Conservation (phyloP, 768 basidiomycete species). For the Nidularia sp. region DNA sequence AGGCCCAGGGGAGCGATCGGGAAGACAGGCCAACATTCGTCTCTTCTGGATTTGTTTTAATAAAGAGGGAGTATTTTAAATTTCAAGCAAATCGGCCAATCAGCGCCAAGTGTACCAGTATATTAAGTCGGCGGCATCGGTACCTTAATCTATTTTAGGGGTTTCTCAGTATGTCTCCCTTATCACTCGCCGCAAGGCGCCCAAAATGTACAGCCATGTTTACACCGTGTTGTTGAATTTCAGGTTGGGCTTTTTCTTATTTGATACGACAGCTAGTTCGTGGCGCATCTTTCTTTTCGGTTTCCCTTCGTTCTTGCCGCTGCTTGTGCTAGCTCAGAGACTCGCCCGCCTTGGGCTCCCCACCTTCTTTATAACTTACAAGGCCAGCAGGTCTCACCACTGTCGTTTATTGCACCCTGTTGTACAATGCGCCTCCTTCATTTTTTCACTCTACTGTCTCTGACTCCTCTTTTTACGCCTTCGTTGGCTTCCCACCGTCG, state of each 20-base stretch:
- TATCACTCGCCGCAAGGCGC: not conserved
- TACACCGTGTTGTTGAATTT: not conserved
- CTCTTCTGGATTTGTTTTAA: no score
- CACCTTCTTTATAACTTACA: no score
- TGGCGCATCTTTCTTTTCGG: not conserved
- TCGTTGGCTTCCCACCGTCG: not conserved
- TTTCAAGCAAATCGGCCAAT: not conserved
- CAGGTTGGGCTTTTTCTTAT: constrained; percentile 1
- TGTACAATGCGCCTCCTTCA: no score
- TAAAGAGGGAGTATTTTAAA: no score
- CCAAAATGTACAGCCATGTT: not conserved
- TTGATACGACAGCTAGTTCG: constrained; percentile 1
- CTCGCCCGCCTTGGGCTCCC: no score
- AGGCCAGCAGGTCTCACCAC: no score
- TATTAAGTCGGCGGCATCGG: not conserved
- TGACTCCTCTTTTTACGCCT: no score
- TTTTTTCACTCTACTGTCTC: no score
- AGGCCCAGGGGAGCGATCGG: no score
- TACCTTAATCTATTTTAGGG: not conserved
- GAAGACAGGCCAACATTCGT: no score
- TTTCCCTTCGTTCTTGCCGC: not conserved
- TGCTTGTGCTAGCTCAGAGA: not conserved
- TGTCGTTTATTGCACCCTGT: no score
- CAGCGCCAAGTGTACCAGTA: not conserved
- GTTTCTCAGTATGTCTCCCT: not conserved